Conservation (phyloP, 2,329 filamentous ascomycete species). For the Didymella exigua region DNA sequence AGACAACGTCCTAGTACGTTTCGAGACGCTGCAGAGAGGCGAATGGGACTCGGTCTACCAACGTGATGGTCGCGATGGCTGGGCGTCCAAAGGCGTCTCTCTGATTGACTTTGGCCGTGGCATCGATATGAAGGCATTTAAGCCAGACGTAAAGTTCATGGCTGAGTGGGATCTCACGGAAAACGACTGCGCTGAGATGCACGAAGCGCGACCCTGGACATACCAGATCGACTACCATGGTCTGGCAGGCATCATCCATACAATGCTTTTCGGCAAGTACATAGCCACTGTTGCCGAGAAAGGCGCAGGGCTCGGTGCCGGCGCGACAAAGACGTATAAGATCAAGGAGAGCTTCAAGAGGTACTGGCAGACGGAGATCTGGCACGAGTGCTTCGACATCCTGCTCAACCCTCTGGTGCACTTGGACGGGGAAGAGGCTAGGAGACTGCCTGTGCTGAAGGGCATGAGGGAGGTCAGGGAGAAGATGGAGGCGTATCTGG, state of each 20-base stretch:
- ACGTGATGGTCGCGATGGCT: conserved; percentile 75
- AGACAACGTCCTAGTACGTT: conserved; percentile 90
- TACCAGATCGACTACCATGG: conserved; percentile 98
- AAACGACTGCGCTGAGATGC: conserved; percentile 93
- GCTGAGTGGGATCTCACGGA: conserved; percentile 92
- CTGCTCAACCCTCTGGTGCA: conserved; percentile 80
- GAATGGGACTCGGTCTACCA: conserved; percentile 70
- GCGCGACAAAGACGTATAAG: conserved; percentile 70
- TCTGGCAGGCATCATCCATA: conserved; percentile 84
- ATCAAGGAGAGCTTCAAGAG: conserved; percentile 85
- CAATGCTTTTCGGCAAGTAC: conserved; percentile 90
- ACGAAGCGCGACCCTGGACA: conserved; percentile 92
- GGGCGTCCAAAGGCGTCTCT: conserved; percentile 77
- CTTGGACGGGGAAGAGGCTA: conserved; percentile 67
- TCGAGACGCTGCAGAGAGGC: conserved; percentile 61
- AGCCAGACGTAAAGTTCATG: conserved; percentile 79
- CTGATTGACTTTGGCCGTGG: conserved; percentile 95
- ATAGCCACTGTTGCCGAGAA: conserved; percentile 73
- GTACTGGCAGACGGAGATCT: conserved; percentile 96
- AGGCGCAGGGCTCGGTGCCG: conserved; percentile 60
- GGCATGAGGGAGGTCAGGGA: conserved; percentile 72
- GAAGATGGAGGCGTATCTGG: conserved; percentile 84
- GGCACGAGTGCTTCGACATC: conserved; percentile 81
- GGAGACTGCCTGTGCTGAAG: conserved; percentile 73
- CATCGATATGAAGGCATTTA: conserved; percentile 90